Conservation (phyloP, 2,329 filamentous ascomycete species). For the Thermothelomyces thermophilus region DNA sequence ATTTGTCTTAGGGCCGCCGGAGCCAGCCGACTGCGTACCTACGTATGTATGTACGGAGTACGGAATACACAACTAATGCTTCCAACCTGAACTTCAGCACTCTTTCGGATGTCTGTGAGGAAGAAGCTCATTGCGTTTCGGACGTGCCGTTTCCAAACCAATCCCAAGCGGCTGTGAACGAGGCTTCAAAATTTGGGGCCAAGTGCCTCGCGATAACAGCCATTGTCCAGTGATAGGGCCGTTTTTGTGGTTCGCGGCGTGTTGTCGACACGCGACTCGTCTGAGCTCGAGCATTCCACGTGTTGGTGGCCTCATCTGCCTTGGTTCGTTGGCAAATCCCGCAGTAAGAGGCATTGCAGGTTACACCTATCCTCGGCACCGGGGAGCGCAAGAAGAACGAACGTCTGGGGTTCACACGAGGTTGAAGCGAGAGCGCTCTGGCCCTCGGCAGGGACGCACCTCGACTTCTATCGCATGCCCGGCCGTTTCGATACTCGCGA, state of each 20-base stretch:
- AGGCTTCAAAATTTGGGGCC: too few relatives aligned
- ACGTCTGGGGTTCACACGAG: too few relatives aligned
- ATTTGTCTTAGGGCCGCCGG: background rate
- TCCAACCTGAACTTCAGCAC: too few relatives aligned
- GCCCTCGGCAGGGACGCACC: background rate
- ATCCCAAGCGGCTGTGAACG: too few relatives aligned
- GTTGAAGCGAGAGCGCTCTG: background rate
- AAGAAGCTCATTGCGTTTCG: too few relatives aligned
- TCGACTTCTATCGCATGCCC: background rate
- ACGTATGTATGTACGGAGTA: too few relatives aligned
- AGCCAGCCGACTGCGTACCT: background rate
- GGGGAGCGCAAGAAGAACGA: background rate
- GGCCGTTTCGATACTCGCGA: background rate
- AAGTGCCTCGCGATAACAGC: background rate
- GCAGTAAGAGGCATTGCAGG: background rate
- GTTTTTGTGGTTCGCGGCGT: background rate
- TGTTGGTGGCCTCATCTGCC: background rate
- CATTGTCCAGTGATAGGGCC: background rate
- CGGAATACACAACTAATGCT: too few relatives aligned
- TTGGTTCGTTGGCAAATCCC: constrained; percentile 1
- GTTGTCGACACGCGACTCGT: background rate
- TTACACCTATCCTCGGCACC: background rate
- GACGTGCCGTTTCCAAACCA: too few relatives aligned
- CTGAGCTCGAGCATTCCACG: background rate
- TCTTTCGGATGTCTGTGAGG: too few relatives aligned